Evolutionary conservation across 2,329 filamentous ascomycete genomes (phyloP).

Genomic region (Tolypocladium nubicola): DNA sequence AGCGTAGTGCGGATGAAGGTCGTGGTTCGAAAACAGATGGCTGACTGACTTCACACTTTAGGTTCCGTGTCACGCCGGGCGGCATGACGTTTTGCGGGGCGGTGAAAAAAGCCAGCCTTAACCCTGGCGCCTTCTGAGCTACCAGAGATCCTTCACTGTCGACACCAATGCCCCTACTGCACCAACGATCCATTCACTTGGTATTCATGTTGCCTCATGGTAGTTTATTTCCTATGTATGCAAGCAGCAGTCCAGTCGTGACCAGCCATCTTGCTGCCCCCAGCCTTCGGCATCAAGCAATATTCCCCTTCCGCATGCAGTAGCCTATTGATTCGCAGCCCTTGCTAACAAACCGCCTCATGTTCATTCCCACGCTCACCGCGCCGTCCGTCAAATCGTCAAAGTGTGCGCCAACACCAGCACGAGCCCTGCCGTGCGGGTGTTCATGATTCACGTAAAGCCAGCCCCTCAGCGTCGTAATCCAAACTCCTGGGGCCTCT

Average conservation of each 20-base stretch:
- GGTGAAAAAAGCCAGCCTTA: background rate
- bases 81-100: background rate
- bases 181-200: background rate
- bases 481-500: constrained; percentile 12
- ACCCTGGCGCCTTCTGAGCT: background rate
- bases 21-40: background rate
- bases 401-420: background rate
- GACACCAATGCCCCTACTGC: no score
- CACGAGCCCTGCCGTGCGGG: background rate
- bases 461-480: constrained; percentile 7
- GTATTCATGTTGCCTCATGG: background rate
- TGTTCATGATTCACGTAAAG: constrained; percentile 9
- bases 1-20: background rate
- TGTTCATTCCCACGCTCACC: background rate
- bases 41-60: no score
- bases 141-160: no score
- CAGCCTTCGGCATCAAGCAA: background rate
- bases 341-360: background rate
- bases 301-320: background rate
- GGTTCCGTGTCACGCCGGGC: constrained; percentile 3
- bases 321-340: background rate
- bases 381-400: constrained; percentile 1
- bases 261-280: background rate
- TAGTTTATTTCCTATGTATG: background rate
- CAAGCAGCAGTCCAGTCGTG: background rate